Conservation (phyloP, 1,284 basidiomycete genomes). For the Termitomyces sp. region DNA sequence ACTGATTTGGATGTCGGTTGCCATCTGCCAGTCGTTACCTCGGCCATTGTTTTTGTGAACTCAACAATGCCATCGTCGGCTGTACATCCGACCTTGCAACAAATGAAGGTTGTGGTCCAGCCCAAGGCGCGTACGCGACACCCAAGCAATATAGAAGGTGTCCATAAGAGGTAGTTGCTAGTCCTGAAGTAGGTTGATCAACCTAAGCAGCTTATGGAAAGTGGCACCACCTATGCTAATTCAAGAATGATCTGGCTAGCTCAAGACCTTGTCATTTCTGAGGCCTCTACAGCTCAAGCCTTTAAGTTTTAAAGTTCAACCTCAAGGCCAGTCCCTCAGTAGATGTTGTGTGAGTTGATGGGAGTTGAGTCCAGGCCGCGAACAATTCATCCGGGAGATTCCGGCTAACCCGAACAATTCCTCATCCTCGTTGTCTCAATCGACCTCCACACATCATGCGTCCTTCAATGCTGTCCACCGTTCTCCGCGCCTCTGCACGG, state of each 20-base stretch:
- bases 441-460: constrained; percentile 25
- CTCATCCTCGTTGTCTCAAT: constrained; percentile 21
- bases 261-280: neutral
- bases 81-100: neutral
- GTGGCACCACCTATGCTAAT: neutral
- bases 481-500: constrained; percentile 52
- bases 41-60: constrained; percentile 1
- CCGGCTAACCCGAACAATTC: constrained; percentile 26
- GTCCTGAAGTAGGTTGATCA: neutral
- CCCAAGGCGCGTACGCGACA: neutral
- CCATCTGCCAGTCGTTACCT: constrained; percentile 11
- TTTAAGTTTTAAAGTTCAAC: neutral
- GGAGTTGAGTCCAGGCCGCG: neutral
- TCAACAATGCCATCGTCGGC: constrained; percentile 1
- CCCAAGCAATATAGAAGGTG: neutral
- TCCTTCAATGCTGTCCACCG: constrained; percentile 43
- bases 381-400: constrained; percentile 19
- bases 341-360: neutral
- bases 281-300: neutral
- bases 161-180: neutral
- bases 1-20: constrained; percentile 8
- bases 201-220: neutral
- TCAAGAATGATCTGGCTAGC: neutral
- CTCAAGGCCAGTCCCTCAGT: neutral
- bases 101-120: neutral